phyloP scores from a whole-genome alignment of 352 stramenopile genomes.

The Plasmopara halstedii region DNA sequence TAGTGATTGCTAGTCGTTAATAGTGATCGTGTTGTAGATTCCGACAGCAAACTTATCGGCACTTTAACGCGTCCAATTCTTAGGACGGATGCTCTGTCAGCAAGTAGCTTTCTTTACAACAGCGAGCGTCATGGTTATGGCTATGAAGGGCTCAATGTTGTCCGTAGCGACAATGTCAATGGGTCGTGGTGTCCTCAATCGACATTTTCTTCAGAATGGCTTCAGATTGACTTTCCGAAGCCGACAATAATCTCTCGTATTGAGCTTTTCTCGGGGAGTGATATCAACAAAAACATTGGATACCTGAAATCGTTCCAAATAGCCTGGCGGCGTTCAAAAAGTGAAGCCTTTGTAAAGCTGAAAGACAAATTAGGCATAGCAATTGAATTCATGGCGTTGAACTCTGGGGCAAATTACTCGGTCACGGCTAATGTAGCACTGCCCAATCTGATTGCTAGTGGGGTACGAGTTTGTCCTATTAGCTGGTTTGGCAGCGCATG shows the following conservation, averaged over 20 bases:
- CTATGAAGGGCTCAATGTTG: slow-evolving; percentile 19
- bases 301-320: slow-evolving; percentile 12
- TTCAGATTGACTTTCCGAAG: slow-evolving; percentile 35
- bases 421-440: slow-evolving; percentile 5
- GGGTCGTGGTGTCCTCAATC: slow-evolving; percentile 36
- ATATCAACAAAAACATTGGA: slow-evolving; percentile 11
- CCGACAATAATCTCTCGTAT: slow-evolving; percentile 34
- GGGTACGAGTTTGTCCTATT: slow-evolving; percentile 36
- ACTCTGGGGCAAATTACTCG: neutral
- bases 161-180: slow-evolving; percentile 15
- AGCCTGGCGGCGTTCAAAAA: slow-evolving; percentile 5
- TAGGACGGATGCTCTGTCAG: slow-evolving; percentile 5
- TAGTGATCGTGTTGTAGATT: slow-evolving; percentile 2
- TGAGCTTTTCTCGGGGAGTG: slow-evolving; percentile 15
- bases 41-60: slow-evolving; percentile 15
- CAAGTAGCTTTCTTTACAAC: slow-evolving; percentile 29
- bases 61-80: slow-evolving; percentile 3
- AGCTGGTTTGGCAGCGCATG: slow-evolving; percentile 30
- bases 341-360: slow-evolving; percentile 3
- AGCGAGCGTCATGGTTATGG: slow-evolving; percentile 36
- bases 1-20: neutral
- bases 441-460: slow-evolving; percentile 24
- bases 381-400: slow-evolving; percentile 5
- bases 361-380: neutral
- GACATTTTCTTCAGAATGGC: slow-evolving; percentile 22